A percentile compares a stretch with the other conserved stretches of the same genome.
Conservation (phyloP, 2,329 filamentous ascomycete species). For the Pseudogymnoascus sp. region DNA sequence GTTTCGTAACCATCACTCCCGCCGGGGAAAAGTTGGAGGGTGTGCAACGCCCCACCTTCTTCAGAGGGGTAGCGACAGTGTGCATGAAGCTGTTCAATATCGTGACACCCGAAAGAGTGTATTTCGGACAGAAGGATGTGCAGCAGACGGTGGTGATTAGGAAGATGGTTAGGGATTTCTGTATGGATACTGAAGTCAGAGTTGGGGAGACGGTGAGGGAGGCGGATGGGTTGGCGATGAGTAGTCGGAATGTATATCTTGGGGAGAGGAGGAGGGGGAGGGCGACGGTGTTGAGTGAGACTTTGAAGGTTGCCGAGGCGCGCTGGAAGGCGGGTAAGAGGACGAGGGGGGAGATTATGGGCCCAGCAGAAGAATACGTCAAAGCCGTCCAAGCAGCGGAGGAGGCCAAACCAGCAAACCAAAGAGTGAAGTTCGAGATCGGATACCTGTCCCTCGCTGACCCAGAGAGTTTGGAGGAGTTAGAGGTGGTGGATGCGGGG, state of each 20-base stretch:
- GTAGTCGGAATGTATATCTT: slow-evolving; percentile 89
- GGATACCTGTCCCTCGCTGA: slow-evolving; percentile 92
- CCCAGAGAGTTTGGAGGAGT: slow-evolving; percentile 71
- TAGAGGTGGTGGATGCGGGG: slow-evolving; percentile 59
- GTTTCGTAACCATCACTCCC: slow-evolving; percentile 86
- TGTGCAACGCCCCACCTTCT: slow-evolving; percentile 81
- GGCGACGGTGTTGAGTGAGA: slow-evolving; percentile 63
- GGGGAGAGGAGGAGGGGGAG: slow-evolving; percentile 64
- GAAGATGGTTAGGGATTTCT: slow-evolving; percentile 80
- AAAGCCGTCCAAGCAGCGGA: slow-evolving; percentile 52
- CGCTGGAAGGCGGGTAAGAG: slow-evolving; percentile 50
- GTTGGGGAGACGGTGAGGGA: slow-evolving; percentile 72
- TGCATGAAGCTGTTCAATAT: slow-evolving; percentile 93
- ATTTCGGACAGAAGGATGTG: slow-evolving; percentile 97
- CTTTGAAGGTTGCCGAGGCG: slow-evolving; percentile 62
- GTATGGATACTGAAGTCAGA: slow-evolving; percentile 65
- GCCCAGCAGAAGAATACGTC: slow-evolving; percentile 57
- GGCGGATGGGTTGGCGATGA: slow-evolving; percentile 75
- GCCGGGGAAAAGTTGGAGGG: slow-evolving; percentile 77
- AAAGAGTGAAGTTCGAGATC: slow-evolving; percentile 68
- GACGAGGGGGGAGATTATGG: slow-evolving; percentile 59
- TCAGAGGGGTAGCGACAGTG: slow-evolving; percentile 89
- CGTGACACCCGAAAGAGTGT: slow-evolving; percentile 66
- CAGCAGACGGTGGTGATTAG: slow-evolving; percentile 91
- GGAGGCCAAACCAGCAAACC: slow-evolving; percentile 42